phyloP scores from a whole-genome alignment of 345 rosid species.

The Raphanus sativus region DNA sequence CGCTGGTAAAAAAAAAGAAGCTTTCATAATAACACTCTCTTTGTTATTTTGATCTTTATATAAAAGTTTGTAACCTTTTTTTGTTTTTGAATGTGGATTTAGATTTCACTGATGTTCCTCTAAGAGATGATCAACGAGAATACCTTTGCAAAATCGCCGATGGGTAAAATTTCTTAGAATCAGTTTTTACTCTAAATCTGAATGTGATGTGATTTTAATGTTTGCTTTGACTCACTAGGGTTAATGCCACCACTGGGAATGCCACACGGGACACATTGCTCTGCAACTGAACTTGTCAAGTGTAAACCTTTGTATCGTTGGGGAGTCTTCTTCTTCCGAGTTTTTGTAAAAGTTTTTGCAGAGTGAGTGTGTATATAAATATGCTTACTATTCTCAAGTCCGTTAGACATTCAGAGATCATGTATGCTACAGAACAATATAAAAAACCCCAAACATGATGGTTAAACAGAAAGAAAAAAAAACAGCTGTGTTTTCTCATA shows the following conservation, averaged over 20 bases:
- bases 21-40: slow-evolving; percentile 7
- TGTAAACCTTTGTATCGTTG: neutral
- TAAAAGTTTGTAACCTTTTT: neutral
- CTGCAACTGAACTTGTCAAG: slow-evolving; percentile 52
- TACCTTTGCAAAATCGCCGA: slow-evolving; percentile 87
- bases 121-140: slow-evolving; percentile 85
- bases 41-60: neutral
- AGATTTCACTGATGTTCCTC: slow-evolving; percentile 95
- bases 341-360: slow-evolving; percentile 7
- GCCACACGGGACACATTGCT: slow-evolving; percentile 79
- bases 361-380: neutral
- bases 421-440: neutral
- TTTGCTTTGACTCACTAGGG: slow-evolving; percentile 41
- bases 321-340: slow-evolving; percentile 5
- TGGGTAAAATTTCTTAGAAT: slow-evolving; percentile 49
- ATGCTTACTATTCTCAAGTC: slow-evolving; percentile 14
- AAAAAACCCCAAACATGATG: too few relatives aligned
- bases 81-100: slow-evolving; percentile 22
- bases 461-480: too few relatives aligned
- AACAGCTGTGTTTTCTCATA: too few relatives aligned
- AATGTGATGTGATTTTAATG: slow-evolving; percentile 1
- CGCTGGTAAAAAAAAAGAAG: slow-evolving; percentile 53
- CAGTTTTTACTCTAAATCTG: neutral
- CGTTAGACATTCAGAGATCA: neutral
- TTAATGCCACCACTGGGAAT: slow-evolving; percentile 75